These are phyloP conservation scores for Dendrocalamus sinicus DNA, from an alignment of 176 grass and related monocot species.

Conservation along the genomic window DNA sequence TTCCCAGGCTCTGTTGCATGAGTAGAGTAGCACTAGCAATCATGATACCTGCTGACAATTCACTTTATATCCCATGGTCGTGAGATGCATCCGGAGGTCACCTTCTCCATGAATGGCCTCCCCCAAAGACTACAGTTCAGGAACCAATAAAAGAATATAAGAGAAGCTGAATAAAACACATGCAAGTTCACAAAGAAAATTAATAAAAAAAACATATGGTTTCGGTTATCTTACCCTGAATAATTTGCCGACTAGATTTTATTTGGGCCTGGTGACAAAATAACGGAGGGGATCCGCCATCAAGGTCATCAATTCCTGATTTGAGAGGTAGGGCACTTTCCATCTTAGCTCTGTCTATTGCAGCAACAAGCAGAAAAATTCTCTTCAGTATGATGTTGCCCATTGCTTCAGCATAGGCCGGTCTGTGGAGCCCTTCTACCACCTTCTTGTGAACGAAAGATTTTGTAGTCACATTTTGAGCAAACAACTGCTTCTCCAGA, in stretches of 20 bases:
- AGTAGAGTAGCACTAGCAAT: no score
- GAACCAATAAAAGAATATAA: constrained; percentile 29
- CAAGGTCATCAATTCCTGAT: no score
- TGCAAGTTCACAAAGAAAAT: constrained; percentile 15
- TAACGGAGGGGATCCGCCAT: no score
- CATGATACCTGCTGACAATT: no score
- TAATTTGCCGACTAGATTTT: constrained; percentile 64
- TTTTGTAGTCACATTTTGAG: constrained; percentile 46
- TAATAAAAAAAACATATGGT: not conserved
- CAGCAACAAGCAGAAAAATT: constrained; percentile 60
- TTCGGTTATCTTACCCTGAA: constrained; percentile 52
- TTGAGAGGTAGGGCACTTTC: no score
- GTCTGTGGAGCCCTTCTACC: constrained; percentile 39
- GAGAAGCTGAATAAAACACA: not conserved
- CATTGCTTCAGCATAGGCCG: constrained; percentile 42
- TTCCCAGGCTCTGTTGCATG: no score
- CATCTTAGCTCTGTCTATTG: constrained; percentile 63
- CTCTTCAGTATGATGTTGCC: constrained; percentile 63
- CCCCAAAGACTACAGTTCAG: constrained; percentile 2
- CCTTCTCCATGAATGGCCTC: no score
- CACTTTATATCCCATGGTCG: no score
- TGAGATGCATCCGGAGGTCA: no score
- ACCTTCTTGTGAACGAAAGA: constrained; percentile 55
- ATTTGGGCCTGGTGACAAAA: constrained; percentile 43
- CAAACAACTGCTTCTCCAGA: constrained; percentile 63